Evolutionary conservation across 495 filamentous ascomycete genomes (phyloP).

Genomic region (Talaromyces proteolyticus): DNA sequence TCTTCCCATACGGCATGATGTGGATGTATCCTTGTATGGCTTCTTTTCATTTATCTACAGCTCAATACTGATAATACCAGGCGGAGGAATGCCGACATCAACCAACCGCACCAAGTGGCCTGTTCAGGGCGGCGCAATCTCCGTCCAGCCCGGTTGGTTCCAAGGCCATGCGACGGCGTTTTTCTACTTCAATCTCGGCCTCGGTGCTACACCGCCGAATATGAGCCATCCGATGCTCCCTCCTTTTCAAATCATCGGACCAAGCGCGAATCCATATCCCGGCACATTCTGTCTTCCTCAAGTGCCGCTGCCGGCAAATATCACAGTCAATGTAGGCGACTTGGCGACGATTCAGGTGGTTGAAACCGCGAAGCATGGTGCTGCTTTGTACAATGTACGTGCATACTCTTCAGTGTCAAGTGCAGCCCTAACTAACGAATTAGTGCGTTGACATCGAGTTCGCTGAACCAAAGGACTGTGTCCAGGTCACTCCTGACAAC

Average conservation of each 20-base stretch:
- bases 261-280: slow-evolving; percentile 71
- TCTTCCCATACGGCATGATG: slow-evolving; percentile 89
- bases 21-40: slow-evolving; percentile 92
- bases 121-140: slow-evolving; percentile 74
- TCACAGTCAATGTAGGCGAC: slow-evolving; percentile 69
- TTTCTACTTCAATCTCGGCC: slow-evolving; percentile 91
- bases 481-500: slow-evolving; percentile 67
- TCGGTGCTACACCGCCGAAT: slow-evolving; percentile 78
- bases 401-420: background rate
- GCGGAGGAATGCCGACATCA: slow-evolving; percentile 76
- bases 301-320: slow-evolving; percentile 74
- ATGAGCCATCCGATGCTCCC: slow-evolving; percentile 81
- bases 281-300: slow-evolving; percentile 88
- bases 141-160: slow-evolving; percentile 94
- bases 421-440: background rate
- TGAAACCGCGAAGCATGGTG: slow-evolving; percentile 84
- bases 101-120: slow-evolving; percentile 92
- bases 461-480: slow-evolving; percentile 66
- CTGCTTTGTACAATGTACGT: slow-evolving; percentile 84
- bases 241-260: slow-evolving; percentile 82
- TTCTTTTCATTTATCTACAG: background rate
- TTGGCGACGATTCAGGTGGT: slow-evolving; percentile 94
- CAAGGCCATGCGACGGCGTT: slow-evolving; percentile 79
- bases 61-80: slow-evolving; percentile 33
- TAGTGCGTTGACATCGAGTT: slow-evolving; percentile 93